These are phyloP conservation scores for Tilletiaria anomala DNA, from an alignment of 1,284 basidiomycete genomes.

Conservation along the genomic window DNA sequence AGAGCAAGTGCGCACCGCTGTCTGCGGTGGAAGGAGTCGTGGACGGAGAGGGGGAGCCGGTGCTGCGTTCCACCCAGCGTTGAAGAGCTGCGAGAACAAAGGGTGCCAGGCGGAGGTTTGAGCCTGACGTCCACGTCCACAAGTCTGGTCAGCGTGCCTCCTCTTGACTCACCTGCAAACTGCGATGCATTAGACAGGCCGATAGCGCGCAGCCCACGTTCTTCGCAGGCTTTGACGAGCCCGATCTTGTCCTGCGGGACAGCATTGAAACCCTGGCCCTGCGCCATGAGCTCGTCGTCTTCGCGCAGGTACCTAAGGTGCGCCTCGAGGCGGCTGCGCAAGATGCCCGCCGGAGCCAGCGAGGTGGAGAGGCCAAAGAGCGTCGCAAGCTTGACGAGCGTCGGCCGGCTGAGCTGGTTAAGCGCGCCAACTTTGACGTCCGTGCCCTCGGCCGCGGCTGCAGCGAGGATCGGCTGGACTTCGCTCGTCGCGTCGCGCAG, in stretches of 20 bases:
- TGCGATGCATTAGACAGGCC: slow-evolving; percentile 9
- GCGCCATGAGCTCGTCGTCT: slow-evolving; percentile 18
- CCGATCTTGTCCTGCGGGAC: slow-evolving; percentile 12
- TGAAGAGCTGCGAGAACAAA: neutral
- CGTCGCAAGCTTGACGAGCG: slow-evolving; percentile 9
- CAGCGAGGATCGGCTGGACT: neutral
- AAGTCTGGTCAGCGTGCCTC: neutral
- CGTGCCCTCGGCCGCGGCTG: neutral
- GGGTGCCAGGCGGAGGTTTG: neutral
- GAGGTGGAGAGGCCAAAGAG: slow-evolving; percentile 14
- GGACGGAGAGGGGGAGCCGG: slow-evolving; percentile 2
- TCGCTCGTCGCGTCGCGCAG: neutral
- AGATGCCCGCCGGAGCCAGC: slow-evolving; percentile 17
- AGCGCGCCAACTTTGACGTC: neutral
- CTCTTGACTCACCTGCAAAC: slow-evolving; percentile 6
- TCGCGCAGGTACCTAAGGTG: slow-evolving; percentile 18
- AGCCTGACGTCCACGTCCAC: slow-evolving; percentile 1
- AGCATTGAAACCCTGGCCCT: slow-evolving; percentile 1
- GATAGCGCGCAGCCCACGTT: slow-evolving; percentile 18
- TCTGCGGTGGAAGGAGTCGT: slow-evolving; percentile 7
- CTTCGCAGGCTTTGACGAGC: slow-evolving; percentile 19
- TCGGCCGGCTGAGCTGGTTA: slow-evolving; percentile 3
- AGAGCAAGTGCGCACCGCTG: no score
- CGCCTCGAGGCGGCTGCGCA: slow-evolving; percentile 11
- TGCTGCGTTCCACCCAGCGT: slow-evolving; percentile 4